Percentiles rank a stretch among this genome's conserved stretches.
Conservation (phyloP, 1,139 yeast genomes). For the Protomyces inouyei region DNA sequence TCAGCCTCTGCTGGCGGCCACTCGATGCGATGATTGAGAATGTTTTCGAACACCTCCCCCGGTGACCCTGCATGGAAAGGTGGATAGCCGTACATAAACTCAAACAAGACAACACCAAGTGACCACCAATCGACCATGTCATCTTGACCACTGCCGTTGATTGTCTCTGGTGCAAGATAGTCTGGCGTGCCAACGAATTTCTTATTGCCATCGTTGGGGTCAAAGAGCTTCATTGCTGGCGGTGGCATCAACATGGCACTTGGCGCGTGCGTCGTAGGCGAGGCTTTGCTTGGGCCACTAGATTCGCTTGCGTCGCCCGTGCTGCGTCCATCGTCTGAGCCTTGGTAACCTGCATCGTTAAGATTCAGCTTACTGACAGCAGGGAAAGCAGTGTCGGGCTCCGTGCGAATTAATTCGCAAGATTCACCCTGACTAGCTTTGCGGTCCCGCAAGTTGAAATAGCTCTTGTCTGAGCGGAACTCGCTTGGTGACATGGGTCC, state of each 20-base stretch:
- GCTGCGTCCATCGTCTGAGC: conserved; percentile 9
- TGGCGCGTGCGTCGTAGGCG: not conserved
- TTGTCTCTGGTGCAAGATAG: conserved; percentile 94
- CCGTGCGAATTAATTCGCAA: not conserved
- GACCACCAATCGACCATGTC: conserved; percentile 99
- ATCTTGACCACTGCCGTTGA: conserved; percentile 76
- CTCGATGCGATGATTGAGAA: conserved; percentile 63
- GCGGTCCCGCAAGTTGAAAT: conserved; percentile 17
- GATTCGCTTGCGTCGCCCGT: conserved; percentile 6
- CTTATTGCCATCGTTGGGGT: conserved; percentile 53
- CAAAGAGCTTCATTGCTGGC: conserved; percentile 59
- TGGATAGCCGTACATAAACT: conserved; percentile 86
- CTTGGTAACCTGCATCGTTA: conserved; percentile 2
- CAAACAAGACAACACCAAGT: conserved; percentile 89
- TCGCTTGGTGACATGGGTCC: conserved; percentile 10
- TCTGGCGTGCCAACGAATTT: conserved; percentile 96
- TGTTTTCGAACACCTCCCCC: conserved; percentile 73
- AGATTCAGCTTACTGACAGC: conserved; percentile 10
- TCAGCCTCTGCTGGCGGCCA: conserved; percentile 70
- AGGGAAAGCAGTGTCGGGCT: conserved; percentile 1
- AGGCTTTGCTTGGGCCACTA: conserved; percentile 1
- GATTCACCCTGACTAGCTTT: conserved; percentile 2
- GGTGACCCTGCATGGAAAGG: conserved; percentile 89
- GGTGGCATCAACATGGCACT: conserved; percentile 29
- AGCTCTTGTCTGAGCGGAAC: conserved; percentile 10